A percentile compares a stretch with the other conserved stretches of the same genome.
phyloP scores from a whole-genome alignment of 2,329 filamentous ascomycete species.

The Diplodia seriata region DNA sequence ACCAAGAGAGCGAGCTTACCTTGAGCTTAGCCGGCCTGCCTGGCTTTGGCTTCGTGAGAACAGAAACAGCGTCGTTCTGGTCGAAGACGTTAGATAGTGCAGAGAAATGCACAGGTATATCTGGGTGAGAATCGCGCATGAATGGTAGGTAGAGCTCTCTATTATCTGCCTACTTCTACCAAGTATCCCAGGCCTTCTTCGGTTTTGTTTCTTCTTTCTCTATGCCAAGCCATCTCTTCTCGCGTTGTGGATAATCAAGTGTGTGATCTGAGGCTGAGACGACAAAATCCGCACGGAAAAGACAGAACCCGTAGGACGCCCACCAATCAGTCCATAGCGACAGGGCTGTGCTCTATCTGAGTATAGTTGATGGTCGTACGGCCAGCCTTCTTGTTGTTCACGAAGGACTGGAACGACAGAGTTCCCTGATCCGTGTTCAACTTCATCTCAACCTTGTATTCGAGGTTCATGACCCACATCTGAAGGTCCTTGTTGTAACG shows the following conservation, averaged over 20 bases:
- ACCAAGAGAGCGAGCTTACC: too few species aligned
- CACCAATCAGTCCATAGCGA: neutral
- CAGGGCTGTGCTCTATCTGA: neutral
- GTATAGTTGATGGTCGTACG: neutral
- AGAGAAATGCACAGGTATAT: too few species aligned
- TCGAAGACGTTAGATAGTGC: too few species aligned
- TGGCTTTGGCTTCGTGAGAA: too few species aligned
- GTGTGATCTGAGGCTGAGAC: too few species aligned
- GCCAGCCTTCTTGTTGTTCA: neutral
- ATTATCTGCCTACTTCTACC: neutral
- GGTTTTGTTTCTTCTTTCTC: neutral
- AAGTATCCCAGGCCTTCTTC: neutral
- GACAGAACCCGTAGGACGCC: too few species aligned
- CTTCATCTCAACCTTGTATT: neutral
- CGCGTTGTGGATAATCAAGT: neutral
- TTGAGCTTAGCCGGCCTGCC: too few species aligned
- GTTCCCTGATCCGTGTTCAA: neutral
- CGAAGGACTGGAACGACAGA: neutral
- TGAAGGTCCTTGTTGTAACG: neutral
- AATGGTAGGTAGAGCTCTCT: neutral
- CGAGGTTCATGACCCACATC: neutral
- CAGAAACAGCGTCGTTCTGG: too few species aligned
- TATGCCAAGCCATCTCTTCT: neutral
- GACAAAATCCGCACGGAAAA: neutral
- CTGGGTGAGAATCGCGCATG: neutral